These are phyloP conservation scores for Amyloporia xantha DNA, from an alignment of 768 basidiomycete genomes.

Conservation along the genomic window DNA sequence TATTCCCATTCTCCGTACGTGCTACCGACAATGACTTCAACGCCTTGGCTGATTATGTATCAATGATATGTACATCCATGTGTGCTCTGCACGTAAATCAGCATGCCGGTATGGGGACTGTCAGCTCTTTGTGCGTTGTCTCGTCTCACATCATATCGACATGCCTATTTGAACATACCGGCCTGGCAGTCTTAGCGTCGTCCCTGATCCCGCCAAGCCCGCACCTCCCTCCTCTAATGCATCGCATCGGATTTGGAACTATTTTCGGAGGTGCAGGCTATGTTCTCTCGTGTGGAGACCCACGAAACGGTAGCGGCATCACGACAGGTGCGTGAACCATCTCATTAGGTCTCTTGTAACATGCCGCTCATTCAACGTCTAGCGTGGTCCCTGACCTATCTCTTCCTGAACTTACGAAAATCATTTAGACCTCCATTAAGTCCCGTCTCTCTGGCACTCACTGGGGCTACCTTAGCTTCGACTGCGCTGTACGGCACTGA, in stretches of 20 bases:
- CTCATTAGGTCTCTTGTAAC: constrained; percentile 5
- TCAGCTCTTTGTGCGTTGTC: constrained; percentile 1
- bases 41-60: not conserved
- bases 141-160: not conserved
- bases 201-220: constrained; percentile 29
- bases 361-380: not conserved
- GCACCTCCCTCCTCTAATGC: constrained; percentile 35
- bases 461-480: constrained; percentile 21
- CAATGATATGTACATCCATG: not conserved
- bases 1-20: constrained; percentile 17
- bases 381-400: constrained; percentile 44
- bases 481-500: constrained; percentile 20
- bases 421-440: constrained; percentile 27
- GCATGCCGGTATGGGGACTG: not conserved
- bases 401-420: constrained; percentile 32
- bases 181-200: constrained; percentile 30
- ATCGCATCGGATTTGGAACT: constrained; percentile 37
- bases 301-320: constrained; percentile 39
- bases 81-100: not conserved
- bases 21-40: not conserved
- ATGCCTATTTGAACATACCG: not conserved
- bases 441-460: constrained; percentile 28
- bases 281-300: constrained; percentile 33
- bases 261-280: constrained; percentile 40
- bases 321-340: constrained; percentile 27